phyloP scores from a whole-genome alignment of 2,329 filamentous ascomycete genomes.

The Clonostachys sp. region DNA sequence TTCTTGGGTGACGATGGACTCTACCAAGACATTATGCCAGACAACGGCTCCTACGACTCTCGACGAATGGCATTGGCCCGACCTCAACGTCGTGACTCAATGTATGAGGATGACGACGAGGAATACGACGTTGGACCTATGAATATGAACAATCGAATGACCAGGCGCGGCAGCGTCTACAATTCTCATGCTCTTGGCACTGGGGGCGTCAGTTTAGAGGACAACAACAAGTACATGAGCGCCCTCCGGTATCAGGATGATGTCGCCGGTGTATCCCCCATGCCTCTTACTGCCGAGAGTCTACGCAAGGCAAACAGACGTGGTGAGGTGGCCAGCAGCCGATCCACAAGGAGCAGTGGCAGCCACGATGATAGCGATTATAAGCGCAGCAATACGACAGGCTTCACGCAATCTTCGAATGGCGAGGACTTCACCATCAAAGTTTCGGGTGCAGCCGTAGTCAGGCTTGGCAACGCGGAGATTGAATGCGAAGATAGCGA shows the following conservation, averaged over 20 bases:
- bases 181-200: constrained; percentile 22
- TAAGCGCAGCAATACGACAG: constrained; percentile 56
- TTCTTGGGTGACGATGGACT: constrained; percentile 23
- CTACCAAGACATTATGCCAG: constrained; percentile 25
- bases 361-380: constrained; percentile 63
- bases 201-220: constrained; percentile 24
- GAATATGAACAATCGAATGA: constrained; percentile 21
- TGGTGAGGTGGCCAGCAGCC: constrained; percentile 44
- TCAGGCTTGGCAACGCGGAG: constrained; percentile 51
- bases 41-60: constrained; percentile 24
- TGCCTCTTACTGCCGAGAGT: constrained; percentile 51
- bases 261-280: constrained; percentile 23
- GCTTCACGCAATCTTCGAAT: constrained; percentile 50
- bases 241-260: constrained; percentile 31
- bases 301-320: constrained; percentile 44
- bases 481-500: constrained; percentile 59
- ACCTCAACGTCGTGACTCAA: constrained; percentile 23
- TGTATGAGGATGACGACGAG: constrained; percentile 29
- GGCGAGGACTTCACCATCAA: constrained; percentile 60
- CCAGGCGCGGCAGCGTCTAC: constrained; percentile 35
- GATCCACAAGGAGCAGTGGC: constrained; percentile 52
- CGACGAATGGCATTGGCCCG: constrained; percentile 22
- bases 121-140: constrained; percentile 28
- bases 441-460: constrained; percentile 48
- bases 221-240: constrained; percentile 30